Percentiles rank a stretch among this genome's conserved stretches.
These are phyloP conservation scores for Geosmithia morbida DNA, from an alignment of 2,329 filamentous ascomycete genomes.

Conservation along the genomic window DNA sequence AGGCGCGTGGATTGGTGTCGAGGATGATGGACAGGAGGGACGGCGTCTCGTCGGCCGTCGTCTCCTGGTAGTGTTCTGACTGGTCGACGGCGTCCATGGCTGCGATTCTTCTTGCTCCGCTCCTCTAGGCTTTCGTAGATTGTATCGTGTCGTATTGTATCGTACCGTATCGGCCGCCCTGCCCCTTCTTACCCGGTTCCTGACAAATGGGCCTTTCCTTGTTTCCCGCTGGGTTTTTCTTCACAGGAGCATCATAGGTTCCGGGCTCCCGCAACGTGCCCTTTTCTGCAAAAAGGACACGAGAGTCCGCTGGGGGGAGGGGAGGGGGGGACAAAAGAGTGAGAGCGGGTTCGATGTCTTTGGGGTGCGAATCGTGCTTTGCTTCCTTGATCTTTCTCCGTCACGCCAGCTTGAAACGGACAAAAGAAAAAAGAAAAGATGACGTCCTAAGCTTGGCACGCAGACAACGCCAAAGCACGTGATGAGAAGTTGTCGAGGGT, in stretches of 20 bases:
- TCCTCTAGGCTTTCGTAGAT: not conserved
- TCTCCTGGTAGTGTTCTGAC: slow-evolving; percentile 45
- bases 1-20: slow-evolving; percentile 93
- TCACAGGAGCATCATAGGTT: not conserved
- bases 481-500: not conserved
- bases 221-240: not conserved
- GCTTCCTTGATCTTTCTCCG: not conserved
- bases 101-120: not conserved
- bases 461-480: slow-evolving; percentile 2
- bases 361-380: not conserved
- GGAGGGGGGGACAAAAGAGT: too few relatives aligned
- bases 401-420: not conserved
- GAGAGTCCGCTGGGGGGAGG: not conserved
- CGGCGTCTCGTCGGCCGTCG: slow-evolving; percentile 43
- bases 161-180: not conserved
- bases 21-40: slow-evolving; percentile 83
- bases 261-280: not conserved
- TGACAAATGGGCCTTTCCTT: not conserved
- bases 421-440: not conserved
- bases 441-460: not conserved
- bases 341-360: too few relatives aligned
- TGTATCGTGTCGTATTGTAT: not conserved
- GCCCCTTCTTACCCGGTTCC: not conserved
- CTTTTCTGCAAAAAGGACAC: not conserved
- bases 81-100: slow-evolving; percentile 40